A percentile compares a stretch with the other conserved stretches of the same genome.
phyloP scores from a whole-genome alignment of 306 rosid species.

The Trifolium pratense region DNA sequence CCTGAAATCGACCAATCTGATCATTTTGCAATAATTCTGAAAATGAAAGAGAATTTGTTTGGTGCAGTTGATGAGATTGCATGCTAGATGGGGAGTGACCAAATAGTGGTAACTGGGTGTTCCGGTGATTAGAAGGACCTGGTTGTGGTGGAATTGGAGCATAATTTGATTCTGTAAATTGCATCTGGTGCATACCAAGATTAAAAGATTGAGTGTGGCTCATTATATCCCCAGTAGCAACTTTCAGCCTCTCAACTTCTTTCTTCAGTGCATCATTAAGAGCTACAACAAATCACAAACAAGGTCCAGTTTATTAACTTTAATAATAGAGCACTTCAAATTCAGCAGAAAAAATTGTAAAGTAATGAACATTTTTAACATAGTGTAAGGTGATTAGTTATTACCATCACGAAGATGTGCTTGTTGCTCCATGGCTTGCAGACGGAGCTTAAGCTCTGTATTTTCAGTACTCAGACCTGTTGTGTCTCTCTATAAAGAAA shows the following conservation, averaged over 20 bases:
- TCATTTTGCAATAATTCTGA: conserved; percentile 71
- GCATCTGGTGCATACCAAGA: conserved; percentile 83
- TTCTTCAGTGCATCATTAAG: conserved; percentile 87
- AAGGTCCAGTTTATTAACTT: conserved; percentile 19
- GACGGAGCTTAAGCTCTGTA: conserved; percentile 90
- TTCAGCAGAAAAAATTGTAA: not conserved
- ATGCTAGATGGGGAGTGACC: conserved; percentile 57
- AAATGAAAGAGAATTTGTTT: conserved; percentile 58
- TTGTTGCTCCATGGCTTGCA: conserved; percentile 99
- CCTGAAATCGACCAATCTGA: conserved; percentile 75
- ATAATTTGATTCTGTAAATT: conserved; percentile 59
- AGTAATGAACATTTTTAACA: not conserved
- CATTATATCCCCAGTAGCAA: conserved; percentile 84
- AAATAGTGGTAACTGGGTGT: conserved; percentile 64
- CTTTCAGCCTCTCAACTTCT: conserved; percentile 93
- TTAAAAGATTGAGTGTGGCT: conserved; percentile 73
- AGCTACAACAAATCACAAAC: conserved; percentile 57
- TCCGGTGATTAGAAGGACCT: conserved; percentile 64
- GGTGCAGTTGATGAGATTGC: conserved; percentile 64
- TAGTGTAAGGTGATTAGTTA: conserved; percentile 12
- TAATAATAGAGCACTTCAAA: not conserved
- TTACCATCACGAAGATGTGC: conserved; percentile 93
- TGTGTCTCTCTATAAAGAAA: conserved; percentile 73
- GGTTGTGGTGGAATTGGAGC: conserved; percentile 64
- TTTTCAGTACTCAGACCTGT: conserved; percentile 85